Evolutionary conservation across 2,329 filamentous ascomycete genomes (phyloP), one percentile per base, ranked within the genome.

Genomic region (Microsporum ferrugineum): DNA sequence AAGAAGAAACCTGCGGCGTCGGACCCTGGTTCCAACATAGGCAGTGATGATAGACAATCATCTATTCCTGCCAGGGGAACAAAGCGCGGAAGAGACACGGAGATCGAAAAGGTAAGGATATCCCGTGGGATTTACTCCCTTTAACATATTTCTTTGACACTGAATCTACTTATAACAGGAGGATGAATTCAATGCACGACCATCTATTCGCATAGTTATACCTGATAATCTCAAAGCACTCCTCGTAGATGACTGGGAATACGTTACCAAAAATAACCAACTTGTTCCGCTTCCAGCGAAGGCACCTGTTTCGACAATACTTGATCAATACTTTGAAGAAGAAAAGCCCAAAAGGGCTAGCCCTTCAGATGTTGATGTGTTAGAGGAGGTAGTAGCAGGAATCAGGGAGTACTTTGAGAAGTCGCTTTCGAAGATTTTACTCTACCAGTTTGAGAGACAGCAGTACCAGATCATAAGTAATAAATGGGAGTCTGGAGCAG

Each of bases 201-300:
- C 92, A 23, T 89, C 90, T 17, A 87, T 99, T 69, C 89, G 90
- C 68, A 82, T 99, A 47, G 82, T 86, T 57, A 85, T 97, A 65
- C 91, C 94, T 0, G 94, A 97, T 71, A 84, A 88, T 66, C 81
- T 99, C 66, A 96, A 97, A 77, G 89, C 88, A 14, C 82, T 95
- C 64, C 84, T 99, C 2, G 94, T 99, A 27, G 94, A 99, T 71
- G 94, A 99, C 73, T 99, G 94, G 94, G 94, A 99, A 74, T 95
- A 96, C 68, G 86, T 99, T 64, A 99, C 94, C 61, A 97, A 96
- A 77, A 94, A 95, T 71, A 84, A 90, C 67, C 89, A 92, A 71
- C 84, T 97, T 2, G 89, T 96, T 36, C 86, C 89, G 1, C 79
- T 99, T 14, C 94, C 94, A 0, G 86, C 90, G 55, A 79, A 81